Percentiles rank a stretch among this genome's conserved stretches.
phyloP scores from a whole-genome alignment of 2,329 filamentous ascomycete species.

The Colletotrichum eremochloae region DNA sequence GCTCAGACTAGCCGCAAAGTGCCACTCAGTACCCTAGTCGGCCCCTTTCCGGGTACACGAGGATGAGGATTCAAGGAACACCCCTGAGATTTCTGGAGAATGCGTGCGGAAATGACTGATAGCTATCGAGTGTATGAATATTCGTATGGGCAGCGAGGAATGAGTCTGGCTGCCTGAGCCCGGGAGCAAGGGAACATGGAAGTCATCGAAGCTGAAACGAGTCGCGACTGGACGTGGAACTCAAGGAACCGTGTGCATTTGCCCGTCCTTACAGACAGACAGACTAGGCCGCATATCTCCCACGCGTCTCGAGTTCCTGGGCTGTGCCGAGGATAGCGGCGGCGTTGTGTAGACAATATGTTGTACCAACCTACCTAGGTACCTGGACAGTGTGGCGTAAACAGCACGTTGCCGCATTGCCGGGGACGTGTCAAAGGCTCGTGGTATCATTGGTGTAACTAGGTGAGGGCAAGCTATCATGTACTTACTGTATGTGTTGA shows the following conservation, averaged over 20 bases:
- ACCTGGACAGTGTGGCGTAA: background rate
- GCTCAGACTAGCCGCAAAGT: too few relatives aligned
- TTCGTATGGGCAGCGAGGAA: background rate
- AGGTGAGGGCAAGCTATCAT: background rate
- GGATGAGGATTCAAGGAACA: background rate
- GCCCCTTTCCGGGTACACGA: background rate
- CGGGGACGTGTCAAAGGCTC: background rate
- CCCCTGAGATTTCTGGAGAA: background rate
- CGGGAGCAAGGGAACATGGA: background rate
- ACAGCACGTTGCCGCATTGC: background rate
- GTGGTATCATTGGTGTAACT: too few relatives aligned
- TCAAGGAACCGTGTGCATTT: slow-evolving; percentile 21
- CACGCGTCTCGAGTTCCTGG: background rate
- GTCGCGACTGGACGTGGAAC: slow-evolving; percentile 32
- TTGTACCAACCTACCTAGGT: too few relatives aligned
- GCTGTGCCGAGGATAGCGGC: too few relatives aligned
- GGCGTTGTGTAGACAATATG: background rate
- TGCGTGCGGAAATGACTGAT: background rate
- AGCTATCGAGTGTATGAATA: too few relatives aligned
- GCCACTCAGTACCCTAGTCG: background rate
- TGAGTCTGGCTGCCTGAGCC: background rate
- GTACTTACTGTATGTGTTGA: background rate
- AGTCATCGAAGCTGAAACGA: slow-evolving; percentile 25
- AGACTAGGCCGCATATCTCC: background rate
- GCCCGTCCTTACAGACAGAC: slow-evolving; percentile 6